phyloP scores from a whole-genome alignment of 1,139 yeast genomes.

The Suzukiozyma palmioleophila region DNA sequence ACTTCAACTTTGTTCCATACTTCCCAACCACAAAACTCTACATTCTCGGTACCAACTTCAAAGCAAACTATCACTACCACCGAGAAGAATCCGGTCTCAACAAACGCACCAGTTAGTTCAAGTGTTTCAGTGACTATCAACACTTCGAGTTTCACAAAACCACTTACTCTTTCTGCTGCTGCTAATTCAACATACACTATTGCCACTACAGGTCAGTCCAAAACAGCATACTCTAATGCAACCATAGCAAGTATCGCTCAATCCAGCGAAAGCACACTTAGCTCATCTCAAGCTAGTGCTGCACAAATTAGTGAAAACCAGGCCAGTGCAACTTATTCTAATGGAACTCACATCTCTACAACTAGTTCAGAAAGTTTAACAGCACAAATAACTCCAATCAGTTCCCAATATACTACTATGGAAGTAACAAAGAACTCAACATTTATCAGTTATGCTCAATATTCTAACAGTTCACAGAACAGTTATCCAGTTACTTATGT shows the following conservation, averaged over 20 bases:
- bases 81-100: slow-evolving; percentile 23
- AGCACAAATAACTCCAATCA: neutral
- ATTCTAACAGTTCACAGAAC: neutral
- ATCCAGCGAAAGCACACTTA: neutral
- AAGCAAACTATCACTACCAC: slow-evolving; percentile 18
- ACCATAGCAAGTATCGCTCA: neutral
- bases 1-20: slow-evolving; percentile 23
- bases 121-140: slow-evolving; percentile 12
- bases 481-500: neutral
- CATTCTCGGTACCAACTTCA: slow-evolving; percentile 15
- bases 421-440: slow-evolving; percentile 2
- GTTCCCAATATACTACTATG: slow-evolving; percentile 1
- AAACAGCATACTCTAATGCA: neutral
- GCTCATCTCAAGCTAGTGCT: neutral
- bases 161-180: slow-evolving; percentile 7
- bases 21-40: slow-evolving; percentile 19
- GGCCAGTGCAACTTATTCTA: neutral
- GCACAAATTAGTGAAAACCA: neutral
- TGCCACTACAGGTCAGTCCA: neutral
- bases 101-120: slow-evolving; percentile 16
- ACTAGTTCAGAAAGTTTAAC: neutral
- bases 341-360: neutral
- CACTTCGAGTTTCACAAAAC: slow-evolving; percentile 9
- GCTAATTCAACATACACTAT: slow-evolving; percentile 6
- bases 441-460: neutral